Conservation (phyloP, 495 filamentous ascomycete species). For the Aspergillus homomorphus region DNA sequence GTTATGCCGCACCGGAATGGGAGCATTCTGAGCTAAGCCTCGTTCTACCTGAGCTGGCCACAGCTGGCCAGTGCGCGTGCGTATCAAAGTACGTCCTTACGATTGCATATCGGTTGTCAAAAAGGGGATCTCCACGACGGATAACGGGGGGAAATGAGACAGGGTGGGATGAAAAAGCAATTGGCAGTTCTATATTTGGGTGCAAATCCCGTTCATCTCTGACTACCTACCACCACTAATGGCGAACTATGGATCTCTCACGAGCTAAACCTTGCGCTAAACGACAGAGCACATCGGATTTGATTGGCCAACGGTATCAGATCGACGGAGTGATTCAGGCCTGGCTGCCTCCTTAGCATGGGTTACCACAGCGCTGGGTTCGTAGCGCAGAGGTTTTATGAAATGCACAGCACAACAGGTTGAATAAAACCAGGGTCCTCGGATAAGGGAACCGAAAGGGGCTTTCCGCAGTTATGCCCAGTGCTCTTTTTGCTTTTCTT, state of each 20-base stretch:
- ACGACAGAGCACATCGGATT: not conserved
- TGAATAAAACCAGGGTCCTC: not conserved
- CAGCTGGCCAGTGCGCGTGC: conserved; percentile 1
- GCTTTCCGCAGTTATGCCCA: not conserved
- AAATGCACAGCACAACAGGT: not conserved
- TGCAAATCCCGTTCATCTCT: not conserved
- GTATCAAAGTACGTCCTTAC: not conserved
- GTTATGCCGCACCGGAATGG: conserved; percentile 2
- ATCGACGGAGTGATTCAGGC: conserved; percentile 10
- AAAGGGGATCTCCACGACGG: conserved; percentile 3
- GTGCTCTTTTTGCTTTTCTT: not conserved
- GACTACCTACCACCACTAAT: not conserved
- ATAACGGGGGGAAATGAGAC: not conserved
- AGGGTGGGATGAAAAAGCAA: not conserved
- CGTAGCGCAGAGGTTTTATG: not conserved
- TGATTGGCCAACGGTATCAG: not conserved
- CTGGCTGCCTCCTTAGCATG: conserved; percentile 14
- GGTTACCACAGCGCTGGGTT: conserved; percentile 18
- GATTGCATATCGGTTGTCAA: not conserved
- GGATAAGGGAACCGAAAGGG: not conserved
- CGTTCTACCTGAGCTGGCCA: conserved; percentile 2
- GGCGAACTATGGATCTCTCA: conserved; percentile 1
- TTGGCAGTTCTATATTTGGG: conserved; percentile 6
- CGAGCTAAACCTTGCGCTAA: not conserved
- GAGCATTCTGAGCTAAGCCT: conserved; percentile 9